Evolutionary conservation across 2,329 filamentous ascomycete species (phyloP).

Genomic region (Colletotrichum sp.): DNA sequence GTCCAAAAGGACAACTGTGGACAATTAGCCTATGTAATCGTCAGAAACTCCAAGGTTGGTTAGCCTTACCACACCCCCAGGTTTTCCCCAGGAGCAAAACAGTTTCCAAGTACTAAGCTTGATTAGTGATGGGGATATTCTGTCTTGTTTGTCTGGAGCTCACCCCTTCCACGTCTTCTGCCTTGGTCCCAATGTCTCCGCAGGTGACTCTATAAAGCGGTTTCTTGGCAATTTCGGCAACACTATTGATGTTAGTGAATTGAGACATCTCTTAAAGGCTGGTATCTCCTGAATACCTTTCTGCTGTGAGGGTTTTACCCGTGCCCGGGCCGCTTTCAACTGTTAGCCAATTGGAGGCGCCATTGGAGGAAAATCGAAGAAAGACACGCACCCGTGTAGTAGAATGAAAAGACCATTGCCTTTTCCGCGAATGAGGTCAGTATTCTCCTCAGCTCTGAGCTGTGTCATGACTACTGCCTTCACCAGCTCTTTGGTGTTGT

Average conservation of each 20-base stretch:
- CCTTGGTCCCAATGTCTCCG: slow-evolving; percentile 38
- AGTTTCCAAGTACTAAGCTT: slow-evolving; percentile 28
- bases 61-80: no score
- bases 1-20: no score
- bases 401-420: slow-evolving; percentile 39
- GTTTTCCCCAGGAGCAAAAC: slow-evolving; percentile 9
- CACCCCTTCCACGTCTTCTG: slow-evolving; percentile 18
- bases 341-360: background rate
- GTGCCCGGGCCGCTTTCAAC: slow-evolving; percentile 30
- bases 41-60: no score
- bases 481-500: slow-evolving; percentile 30
- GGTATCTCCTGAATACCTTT: slow-evolving; percentile 21
- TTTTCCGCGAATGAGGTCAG: slow-evolving; percentile 36
- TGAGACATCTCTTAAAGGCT: no score
- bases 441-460: slow-evolving; percentile 23
- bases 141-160: no score
- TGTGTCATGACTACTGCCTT: slow-evolving; percentile 29
- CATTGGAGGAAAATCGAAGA: no score
- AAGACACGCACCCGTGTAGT: slow-evolving; percentile 32
- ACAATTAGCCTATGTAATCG: no score
- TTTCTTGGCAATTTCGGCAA: slow-evolving; percentile 38
- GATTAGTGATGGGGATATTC: no score
- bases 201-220: slow-evolving; percentile 41
- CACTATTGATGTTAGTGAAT: background rate
- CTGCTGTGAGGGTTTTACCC: slow-evolving; percentile 41